phyloP scores from a whole-genome alignment of 2,329 filamentous ascomycete species.

The Penicillium sp. region DNA sequence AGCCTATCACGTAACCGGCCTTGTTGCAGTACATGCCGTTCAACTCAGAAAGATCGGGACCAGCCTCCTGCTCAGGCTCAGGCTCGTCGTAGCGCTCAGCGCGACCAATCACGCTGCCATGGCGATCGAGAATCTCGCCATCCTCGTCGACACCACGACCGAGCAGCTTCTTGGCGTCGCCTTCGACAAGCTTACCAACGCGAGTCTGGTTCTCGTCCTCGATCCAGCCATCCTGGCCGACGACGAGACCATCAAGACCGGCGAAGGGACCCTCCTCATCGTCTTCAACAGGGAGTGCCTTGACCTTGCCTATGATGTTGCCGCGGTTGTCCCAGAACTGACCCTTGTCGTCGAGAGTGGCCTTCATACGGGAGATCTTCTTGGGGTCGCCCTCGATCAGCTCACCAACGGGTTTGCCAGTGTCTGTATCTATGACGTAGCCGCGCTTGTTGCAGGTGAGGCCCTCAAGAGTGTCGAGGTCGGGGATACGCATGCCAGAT shows the following conservation, averaged over 20 bases:
- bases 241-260: conserved; percentile 50
- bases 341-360: conserved; percentile 57
- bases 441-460: conserved; percentile 48
- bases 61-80: conserved; percentile 42
- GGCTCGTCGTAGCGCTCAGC: conserved; percentile 57
- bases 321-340: conserved; percentile 67
- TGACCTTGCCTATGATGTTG: conserved; percentile 63
- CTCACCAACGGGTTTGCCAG: conserved; percentile 57
- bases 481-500: conserved; percentile 10
- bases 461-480: conserved; percentile 31
- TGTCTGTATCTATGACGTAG: conserved; percentile 44
- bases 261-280: conserved; percentile 46
- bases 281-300: conserved; percentile 45
- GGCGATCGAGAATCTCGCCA: conserved; percentile 63
- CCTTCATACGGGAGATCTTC: conserved; percentile 53
- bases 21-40: conserved; percentile 60
- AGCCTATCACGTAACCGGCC: conserved; percentile 58
- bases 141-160: conserved; percentile 64
- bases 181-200: conserved; percentile 57
- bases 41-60: conserved; percentile 37
- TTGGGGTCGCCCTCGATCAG: conserved; percentile 64
- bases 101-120: conserved; percentile 63
- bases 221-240: conserved; percentile 52
- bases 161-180: conserved; percentile 61
- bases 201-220: conserved; percentile 51